Evolutionary conservation across 495 filamentous ascomycete species (phyloP), one percentile per base, ranked within the genome.

Genomic region (Aspergillus cavernicola): DNA sequence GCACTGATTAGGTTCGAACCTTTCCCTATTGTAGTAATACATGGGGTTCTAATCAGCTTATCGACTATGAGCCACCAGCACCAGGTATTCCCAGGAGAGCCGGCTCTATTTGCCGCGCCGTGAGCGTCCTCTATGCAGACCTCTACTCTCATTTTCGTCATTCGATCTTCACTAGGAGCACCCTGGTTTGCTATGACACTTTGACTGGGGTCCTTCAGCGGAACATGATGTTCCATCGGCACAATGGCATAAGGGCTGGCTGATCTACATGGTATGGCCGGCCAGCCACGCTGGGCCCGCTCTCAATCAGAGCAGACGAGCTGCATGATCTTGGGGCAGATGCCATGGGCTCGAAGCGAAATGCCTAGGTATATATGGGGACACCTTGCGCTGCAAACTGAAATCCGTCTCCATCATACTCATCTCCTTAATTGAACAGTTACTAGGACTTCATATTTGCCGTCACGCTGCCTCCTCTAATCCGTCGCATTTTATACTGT

Each of bases 341-440:
- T n/a, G n/a, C n/a, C n/a, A n/a, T n/a, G n/a, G n/a, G n/a, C n/a
- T n/a, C n/a, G n/a, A n/a, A n/a, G n/a, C n/a, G n/a, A n/a, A n/a
- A n/a, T n/a, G n/a, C n/a, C n/a, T n/a, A n/a, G n/a, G n/a, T n/a
- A 46, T 46, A 46, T 46, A 46, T 33, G 29, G 16, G 43, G 22
- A 22, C 8, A 15, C 28, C 9, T 23, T 16, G 28, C 43, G 15
- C 15, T 46, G 18, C 28, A 22, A 29, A 22, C 12, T 15, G 16
- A 38, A 7, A 24, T 28, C 32, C 12, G 10, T 5, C 15, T 45
- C 44, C 18, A 35, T 16, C 19, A n/a, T 10, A 4, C 6, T 20
- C 4, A 18, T n/a, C 3, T 20, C 3, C 23, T n/a, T 22, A 22
- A 4, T 24, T 15, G 10, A 13, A 16, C 26, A 10, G 3, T n/a